Base-by-base conservation (phyloP, 164 flowering plant genomes). In the Hamamelis virginiana region DNA sequence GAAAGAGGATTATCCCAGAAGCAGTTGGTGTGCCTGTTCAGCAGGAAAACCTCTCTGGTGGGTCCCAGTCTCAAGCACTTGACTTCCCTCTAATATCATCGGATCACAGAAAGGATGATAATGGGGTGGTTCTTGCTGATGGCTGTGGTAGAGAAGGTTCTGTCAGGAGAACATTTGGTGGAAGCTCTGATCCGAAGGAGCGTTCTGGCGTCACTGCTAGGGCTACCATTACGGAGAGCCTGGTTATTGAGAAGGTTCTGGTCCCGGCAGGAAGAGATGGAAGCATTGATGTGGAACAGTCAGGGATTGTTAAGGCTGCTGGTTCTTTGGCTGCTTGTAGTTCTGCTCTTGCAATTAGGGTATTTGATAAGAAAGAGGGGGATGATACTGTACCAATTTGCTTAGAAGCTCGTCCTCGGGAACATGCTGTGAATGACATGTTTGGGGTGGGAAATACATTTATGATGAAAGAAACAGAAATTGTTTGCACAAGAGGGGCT, bases 1-100 rank as follows among this genome's bases (percentile, higher is more conserved):
- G 99, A 75, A 95, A 92, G 77, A 85, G 99, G 78, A 95, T 95
- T 68, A 95, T 95, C 66, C 99, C 99, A 3, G 98, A 95, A 82
- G 91, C 99, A 55, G 93, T 95, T 66, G 96, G 99, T 19, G 85
- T 83, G 63, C 87, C 97, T 43, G 59, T 68, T 68, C 87, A 81
- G 71, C 86, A 82, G 64, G 90, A 90, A 65, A 84, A 70, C 66
- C 72, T 84, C 12, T 74, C 86, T 22, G 75, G 78, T 65, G 78
- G 69, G 41, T 47, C 72, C 60, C 83, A 80, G 44, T 48, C 81
- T 59, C 83, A 83, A 51, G 66, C 78, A 26, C 70, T 74, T 62
- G 89, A 85, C 41, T 79, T 87, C 47, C 79, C 89, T 68, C 59
- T 23, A 25, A 59, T 67, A 51, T 62, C 84, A 21, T 75, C 80